phyloP scores from a whole-genome alignment of 2,329 filamentous ascomycete genomes.

The Apiospora malaysiana region DNA sequence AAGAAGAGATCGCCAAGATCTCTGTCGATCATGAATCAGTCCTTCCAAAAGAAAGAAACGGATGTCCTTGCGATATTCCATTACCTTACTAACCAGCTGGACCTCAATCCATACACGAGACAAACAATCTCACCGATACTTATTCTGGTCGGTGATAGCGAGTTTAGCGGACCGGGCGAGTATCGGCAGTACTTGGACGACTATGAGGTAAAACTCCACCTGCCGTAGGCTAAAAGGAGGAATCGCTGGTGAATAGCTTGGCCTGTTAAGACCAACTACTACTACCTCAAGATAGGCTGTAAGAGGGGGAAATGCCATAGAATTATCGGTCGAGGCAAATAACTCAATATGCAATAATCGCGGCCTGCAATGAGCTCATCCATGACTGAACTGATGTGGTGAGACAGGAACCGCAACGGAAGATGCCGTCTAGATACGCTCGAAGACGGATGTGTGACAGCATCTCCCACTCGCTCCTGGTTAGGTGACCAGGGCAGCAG shows the following conservation, averaged over 20 bases:
- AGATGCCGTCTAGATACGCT: background rate
- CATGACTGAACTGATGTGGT: constrained; percentile 17
- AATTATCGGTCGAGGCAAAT: background rate
- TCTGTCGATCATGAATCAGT: constrained; percentile 9
- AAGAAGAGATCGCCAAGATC: constrained; percentile 16
- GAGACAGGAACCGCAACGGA: constrained; percentile 1
- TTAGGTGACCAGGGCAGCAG: background rate
- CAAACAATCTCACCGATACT: background rate
- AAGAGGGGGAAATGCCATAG: background rate
- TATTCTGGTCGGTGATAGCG: background rate
- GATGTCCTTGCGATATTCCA: background rate
- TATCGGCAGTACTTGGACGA: background rate
- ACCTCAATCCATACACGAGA: background rate
- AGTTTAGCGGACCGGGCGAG: constrained; percentile 2
- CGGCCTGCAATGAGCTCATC: background rate
- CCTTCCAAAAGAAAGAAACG: background rate
- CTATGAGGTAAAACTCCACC: constrained; percentile 10
- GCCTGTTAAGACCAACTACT: background rate
- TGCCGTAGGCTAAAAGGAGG: constrained; percentile 12
- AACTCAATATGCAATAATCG: background rate
- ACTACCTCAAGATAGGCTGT: background rate
- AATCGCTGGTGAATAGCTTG: constrained; percentile 7
- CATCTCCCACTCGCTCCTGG: background rate
- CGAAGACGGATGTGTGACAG: background rate
- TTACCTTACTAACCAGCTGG: background rate